Evolutionary conservation across 768 basidiomycete species (phyloP).

Genomic region (Auricularia heimuer): DNA sequence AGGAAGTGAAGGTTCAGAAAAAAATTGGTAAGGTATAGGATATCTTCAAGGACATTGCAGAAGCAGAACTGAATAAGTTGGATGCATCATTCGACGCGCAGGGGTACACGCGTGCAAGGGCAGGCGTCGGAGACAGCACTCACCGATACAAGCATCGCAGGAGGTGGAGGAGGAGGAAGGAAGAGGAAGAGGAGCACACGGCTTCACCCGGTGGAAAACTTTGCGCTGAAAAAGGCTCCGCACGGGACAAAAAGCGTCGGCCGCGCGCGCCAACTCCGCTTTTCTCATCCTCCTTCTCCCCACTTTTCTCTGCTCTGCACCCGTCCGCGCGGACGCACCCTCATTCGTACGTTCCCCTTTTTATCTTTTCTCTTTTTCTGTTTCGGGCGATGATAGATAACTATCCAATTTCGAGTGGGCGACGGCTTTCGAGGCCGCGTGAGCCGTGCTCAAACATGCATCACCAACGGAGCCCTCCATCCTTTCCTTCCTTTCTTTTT

Average conservation of each 20-base stretch:
- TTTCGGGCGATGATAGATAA: not conserved
- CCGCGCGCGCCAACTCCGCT: not conserved
- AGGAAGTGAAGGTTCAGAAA: not conserved
- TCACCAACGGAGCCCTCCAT: not conserved
- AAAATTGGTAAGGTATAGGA: not conserved
- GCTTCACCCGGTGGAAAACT: not conserved
- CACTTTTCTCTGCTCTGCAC: not conserved
- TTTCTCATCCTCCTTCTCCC: not conserved
- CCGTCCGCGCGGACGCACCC: not conserved
- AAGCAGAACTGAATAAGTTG: not conserved
- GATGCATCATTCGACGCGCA: not conserved
- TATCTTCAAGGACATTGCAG: not conserved
- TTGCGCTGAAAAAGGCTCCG: not conserved
- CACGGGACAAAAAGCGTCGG: not conserved
- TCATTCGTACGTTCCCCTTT: not conserved
- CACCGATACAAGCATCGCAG: too few relatives aligned
- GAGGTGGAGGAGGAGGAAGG: too few relatives aligned
- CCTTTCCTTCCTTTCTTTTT: not conserved
- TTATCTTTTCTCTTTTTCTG: not conserved
- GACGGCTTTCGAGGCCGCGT: not conserved
- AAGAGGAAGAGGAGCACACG: not conserved
- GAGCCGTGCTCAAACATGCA: not conserved
- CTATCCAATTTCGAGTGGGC: not conserved
- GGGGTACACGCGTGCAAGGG: not conserved
- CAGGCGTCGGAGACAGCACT: not conserved